Evolutionary conservation across 768 basidiomycete species (phyloP), one percentile per base, ranked within the genome.

Genomic region (Amanita subjunquillea): DNA sequence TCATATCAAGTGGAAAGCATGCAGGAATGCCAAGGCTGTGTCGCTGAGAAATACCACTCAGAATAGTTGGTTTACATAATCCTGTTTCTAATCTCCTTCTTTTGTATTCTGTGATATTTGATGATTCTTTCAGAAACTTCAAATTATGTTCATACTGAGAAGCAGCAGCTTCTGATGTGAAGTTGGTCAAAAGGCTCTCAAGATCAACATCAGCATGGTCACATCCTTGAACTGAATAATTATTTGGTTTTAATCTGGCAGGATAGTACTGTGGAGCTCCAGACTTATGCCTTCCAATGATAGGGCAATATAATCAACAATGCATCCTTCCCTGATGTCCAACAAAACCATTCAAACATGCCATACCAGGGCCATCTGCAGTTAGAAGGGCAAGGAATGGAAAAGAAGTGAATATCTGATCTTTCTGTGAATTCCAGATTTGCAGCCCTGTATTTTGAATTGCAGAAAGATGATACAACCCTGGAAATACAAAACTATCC

Each of bases 41-140:
- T 2, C 52, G 1, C 29, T 47, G 56, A 38, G 12, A 4, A 1
- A 72, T 53, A 0, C 67, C 70, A 7, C 53, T 45, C 42, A 73
- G 63, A 3, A 74, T 58, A n/a, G 59, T 69, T 0, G 67, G 70
- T 44, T 69, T 69, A n/a, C 55, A 54, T 1, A 75, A 67, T 0
- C 73, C 72, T 0, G 69, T 72, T 17, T 60, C 48, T 0, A 57
- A 53, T 0, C 62, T 57, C 3, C 43, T 9, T 3, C 36, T 20
- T 32, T 62, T 43, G 29, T 63, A 62, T 15, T 61, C 40, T 0
- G 41, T 41, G 4, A 61, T 49, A 32, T 60, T 67, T 12, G 40
- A 49, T 0, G 62, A 50, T 6, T 43, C 48, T 8, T 57, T 42
- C 5, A 65, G 0, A 65, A 57, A 47, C 44, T 23, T 1, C 42